phyloP scores from a whole-genome alignment of 2,329 filamentous ascomycete genomes.

The Celoporthe dispersa region DNA sequence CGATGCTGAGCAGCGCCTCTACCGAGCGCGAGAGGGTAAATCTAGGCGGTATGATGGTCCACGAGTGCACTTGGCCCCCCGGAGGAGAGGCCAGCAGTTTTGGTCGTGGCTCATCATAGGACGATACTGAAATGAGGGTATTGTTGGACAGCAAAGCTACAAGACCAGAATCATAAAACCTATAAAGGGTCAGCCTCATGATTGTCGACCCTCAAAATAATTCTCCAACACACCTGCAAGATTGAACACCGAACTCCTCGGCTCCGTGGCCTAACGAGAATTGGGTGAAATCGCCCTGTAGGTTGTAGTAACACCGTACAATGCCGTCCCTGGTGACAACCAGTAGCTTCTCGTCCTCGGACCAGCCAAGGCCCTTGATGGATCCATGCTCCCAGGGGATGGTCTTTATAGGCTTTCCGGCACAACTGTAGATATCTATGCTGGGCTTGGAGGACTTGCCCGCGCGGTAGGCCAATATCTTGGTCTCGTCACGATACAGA shows the following conservation, averaged over 20 bases:
- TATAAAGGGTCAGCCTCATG: slow-evolving; percentile 31
- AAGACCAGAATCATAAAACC: slow-evolving; percentile 89
- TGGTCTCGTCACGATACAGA: slow-evolving; percentile 85
- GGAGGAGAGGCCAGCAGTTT: slow-evolving; percentile 78
- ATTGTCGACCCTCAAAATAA: background rate
- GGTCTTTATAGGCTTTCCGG: slow-evolving; percentile 83
- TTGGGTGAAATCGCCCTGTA: slow-evolving; percentile 94
- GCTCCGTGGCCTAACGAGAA: slow-evolving; percentile 90
- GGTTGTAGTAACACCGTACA: slow-evolving; percentile 85
- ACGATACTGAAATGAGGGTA: slow-evolving; percentile 80
- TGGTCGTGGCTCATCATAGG: slow-evolving; percentile 88
- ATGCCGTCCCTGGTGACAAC: slow-evolving; percentile 89
- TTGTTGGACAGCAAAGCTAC: slow-evolving; percentile 92
- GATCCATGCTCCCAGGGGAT: slow-evolving; percentile 91
- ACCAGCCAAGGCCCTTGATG: slow-evolving; percentile 92
- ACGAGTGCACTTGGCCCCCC: slow-evolving; percentile 80
- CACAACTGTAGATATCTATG: slow-evolving; percentile 93
- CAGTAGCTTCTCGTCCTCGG: slow-evolving; percentile 89
- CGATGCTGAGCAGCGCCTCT: slow-evolving; percentile 86
- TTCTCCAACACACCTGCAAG: slow-evolving; percentile 62
- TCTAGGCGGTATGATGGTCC: slow-evolving; percentile 85
- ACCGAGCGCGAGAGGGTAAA: slow-evolving; percentile 91
- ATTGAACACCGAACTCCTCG: slow-evolving; percentile 83
- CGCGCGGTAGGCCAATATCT: slow-evolving; percentile 78
- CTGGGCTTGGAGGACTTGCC: slow-evolving; percentile 74